Conservation (phyloP, 805 yeast genomes). For the Wickerhamiella dianesei region DNA sequence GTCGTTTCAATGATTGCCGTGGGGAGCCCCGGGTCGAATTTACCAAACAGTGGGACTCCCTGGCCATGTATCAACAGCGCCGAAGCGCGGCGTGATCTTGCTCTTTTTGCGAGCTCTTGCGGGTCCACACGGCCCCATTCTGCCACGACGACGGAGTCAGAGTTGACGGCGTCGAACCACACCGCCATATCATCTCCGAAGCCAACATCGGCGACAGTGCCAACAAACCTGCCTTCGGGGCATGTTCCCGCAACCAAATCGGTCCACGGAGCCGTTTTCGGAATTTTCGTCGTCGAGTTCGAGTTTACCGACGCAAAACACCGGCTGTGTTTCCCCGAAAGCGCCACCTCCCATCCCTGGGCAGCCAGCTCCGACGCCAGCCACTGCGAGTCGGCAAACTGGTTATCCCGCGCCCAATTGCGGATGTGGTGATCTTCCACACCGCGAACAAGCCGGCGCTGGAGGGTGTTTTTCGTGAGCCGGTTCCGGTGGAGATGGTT, state of each 20-base stretch:
- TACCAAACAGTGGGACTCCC: background rate
- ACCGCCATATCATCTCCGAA: background rate
- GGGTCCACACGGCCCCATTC: background rate
- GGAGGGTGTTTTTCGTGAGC: slow-evolving; percentile 11
- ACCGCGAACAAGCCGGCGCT: slow-evolving; percentile 10
- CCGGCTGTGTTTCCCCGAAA: background rate
- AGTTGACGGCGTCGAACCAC: background rate
- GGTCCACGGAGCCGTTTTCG: background rate
- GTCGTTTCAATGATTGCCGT: background rate
- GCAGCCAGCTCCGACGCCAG: background rate
- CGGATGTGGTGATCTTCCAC: background rate
- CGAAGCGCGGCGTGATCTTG: background rate
- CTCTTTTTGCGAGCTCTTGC: background rate
- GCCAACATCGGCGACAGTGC: background rate
- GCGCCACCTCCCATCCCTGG: background rate
- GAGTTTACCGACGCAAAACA: background rate
- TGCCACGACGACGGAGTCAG: background rate
- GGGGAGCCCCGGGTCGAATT: background rate
- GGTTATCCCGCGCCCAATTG: background rate
- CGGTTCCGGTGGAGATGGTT: slow-evolving; percentile 15
- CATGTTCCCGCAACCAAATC: background rate
- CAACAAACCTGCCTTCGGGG: background rate
- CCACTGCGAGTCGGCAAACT: background rate
- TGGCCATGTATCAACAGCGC: background rate
- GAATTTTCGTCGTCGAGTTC: background rate